A percentile compares a stretch with the other conserved stretches of the same genome.
These are phyloP conservation scores for Penicillium brasilianum DNA, from an alignment of 2,329 filamentous ascomycete species.

Conservation along the genomic window DNA sequence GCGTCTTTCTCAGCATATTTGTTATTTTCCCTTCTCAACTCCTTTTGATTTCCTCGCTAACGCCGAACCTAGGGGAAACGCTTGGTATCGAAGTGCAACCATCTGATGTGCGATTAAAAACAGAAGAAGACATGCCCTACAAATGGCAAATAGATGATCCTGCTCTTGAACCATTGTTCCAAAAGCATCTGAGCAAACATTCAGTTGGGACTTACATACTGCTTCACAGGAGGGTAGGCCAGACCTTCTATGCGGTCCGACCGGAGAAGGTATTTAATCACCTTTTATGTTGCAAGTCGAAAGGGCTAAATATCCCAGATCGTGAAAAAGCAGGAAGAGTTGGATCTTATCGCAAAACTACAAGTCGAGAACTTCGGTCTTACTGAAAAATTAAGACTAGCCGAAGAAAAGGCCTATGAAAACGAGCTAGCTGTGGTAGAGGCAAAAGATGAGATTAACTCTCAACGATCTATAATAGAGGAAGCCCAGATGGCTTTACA, in stretches of 20 bases:
- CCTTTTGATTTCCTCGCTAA: neutral
- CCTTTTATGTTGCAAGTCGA: neutral
- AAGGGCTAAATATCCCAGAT: neutral
- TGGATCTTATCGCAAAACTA: neutral
- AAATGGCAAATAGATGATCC: neutral
- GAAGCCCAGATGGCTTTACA: neutral
- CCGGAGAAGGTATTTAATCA: neutral
- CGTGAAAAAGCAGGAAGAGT: neutral
- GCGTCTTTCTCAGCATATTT: neutral
- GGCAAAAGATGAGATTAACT: neutral
- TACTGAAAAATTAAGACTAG: neutral
- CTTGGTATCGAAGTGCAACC: neutral
- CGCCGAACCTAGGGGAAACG: neutral
- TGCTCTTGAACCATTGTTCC: neutral
- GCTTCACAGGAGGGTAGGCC: neutral
- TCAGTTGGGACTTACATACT: neutral
- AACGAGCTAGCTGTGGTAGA: neutral
- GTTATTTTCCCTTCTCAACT: neutral
- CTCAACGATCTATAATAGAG: neutral
- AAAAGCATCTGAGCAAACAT: neutral
- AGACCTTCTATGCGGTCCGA: neutral
- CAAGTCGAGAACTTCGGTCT: neutral
- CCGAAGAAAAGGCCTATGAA: neutral
- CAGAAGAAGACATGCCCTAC: neutral
- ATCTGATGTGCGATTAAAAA: neutral